Conservation (phyloP, 805 yeast genomes). For the Jamesozyma lodderae region DNA sequence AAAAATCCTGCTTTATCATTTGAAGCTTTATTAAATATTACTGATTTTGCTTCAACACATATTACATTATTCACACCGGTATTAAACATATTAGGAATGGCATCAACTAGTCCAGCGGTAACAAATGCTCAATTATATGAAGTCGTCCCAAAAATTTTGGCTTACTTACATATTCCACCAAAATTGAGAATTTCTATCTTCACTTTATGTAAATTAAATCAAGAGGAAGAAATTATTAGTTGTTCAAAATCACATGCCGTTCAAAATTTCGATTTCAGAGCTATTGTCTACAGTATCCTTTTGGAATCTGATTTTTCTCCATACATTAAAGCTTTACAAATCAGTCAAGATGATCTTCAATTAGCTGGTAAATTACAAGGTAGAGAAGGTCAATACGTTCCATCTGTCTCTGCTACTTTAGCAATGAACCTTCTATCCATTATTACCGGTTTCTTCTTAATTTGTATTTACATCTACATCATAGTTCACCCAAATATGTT, state of each 20-base stretch:
- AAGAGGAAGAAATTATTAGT: conserved; percentile 12
- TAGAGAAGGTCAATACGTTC: conserved; percentile 27
- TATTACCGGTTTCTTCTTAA: conserved; percentile 16
- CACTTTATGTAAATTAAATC: conserved; percentile 23
- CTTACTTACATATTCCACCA: conserved; percentile 21
- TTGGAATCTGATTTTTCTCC: conserved; percentile 25
- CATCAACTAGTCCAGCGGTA: conserved; percentile 9
- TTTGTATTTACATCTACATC: conserved; percentile 8
- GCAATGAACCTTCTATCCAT: conserved; percentile 24
- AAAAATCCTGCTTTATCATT: conserved; percentile 20
- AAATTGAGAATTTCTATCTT: conserved; percentile 25
- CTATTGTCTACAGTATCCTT: conserved; percentile 25
- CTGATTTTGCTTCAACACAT: conserved; percentile 17
- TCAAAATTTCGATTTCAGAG: conserved; percentile 27
- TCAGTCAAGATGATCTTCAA: conserved; percentile 21
- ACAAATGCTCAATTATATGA: conserved; percentile 16
- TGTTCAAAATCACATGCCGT: conserved; percentile 28
- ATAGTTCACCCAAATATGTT: conserved; percentile 3
- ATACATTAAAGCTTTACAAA: conserved; percentile 23
- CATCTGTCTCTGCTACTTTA: conserved; percentile 26
- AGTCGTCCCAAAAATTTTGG: conserved; percentile 20
- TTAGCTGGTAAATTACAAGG: conserved; percentile 25
- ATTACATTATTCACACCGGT: conserved; percentile 16
- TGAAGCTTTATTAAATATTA: conserved; percentile 18
- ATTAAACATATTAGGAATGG: conserved; percentile 14